A percentile compares a stretch with the other conserved stretches of the same genome.
phyloP scores from a whole-genome alignment of 2,329 filamentous ascomycete genomes.

The Apiospora arundinis region DNA sequence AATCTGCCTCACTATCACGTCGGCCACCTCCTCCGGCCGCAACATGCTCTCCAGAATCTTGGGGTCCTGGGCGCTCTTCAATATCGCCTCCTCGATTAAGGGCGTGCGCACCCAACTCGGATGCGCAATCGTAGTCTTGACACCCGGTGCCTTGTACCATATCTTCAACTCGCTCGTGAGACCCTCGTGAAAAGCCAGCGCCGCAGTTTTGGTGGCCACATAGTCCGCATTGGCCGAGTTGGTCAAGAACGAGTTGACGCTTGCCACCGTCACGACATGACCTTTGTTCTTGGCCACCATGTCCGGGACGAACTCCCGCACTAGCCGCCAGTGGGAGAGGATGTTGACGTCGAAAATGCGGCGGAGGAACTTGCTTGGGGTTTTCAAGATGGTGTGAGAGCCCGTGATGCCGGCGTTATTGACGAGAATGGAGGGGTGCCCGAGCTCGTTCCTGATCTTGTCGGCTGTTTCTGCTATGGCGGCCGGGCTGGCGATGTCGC shows the following conservation, averaged over 20 bases:
- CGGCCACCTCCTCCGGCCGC: constrained; percentile 49
- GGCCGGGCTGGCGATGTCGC: constrained; percentile 54
- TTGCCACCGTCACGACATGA: constrained; percentile 61
- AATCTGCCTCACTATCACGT: constrained; percentile 56
- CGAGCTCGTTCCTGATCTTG: constrained; percentile 41
- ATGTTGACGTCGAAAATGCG: constrained; percentile 55
- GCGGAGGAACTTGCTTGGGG: constrained; percentile 45
- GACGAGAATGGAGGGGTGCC: constrained; percentile 46
- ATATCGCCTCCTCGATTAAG: constrained; percentile 44
- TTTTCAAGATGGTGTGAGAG: constrained; percentile 49
- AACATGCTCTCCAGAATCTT: constrained; percentile 36
- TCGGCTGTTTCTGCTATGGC: constrained; percentile 51
- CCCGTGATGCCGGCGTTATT: constrained; percentile 50
- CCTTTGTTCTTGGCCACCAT: constrained; percentile 57
- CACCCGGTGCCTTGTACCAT: constrained; percentile 44
- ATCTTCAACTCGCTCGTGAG: constrained; percentile 44
- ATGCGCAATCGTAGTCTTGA: constrained; percentile 44
- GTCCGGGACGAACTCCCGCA: constrained; percentile 53
- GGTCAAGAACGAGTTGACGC: constrained; percentile 55
- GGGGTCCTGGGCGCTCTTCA: constrained; percentile 34
- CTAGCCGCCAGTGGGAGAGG: constrained; percentile 52
- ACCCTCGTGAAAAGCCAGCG: constrained; percentile 60
- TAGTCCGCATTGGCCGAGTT: constrained; percentile 58
- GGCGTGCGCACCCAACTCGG: constrained; percentile 56
- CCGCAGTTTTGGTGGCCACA: constrained; percentile 56